Percentiles rank a stretch among this genome's conserved stretches.
phyloP scores from a whole-genome alignment of 768 basidiomycete species.

The Mycena kentingensis region DNA sequence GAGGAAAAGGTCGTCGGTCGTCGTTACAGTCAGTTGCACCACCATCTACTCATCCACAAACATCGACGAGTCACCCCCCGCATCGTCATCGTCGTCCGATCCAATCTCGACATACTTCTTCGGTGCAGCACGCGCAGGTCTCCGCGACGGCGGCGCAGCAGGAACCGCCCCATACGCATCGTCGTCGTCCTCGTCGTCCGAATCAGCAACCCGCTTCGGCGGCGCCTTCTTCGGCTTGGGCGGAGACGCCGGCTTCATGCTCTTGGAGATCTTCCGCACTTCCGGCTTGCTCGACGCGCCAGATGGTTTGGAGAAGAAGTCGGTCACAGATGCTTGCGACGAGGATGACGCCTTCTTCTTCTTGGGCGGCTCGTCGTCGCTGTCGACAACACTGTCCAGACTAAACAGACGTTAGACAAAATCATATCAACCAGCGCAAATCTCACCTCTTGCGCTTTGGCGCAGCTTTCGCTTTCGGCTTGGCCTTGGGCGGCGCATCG shows the following conservation, averaged over 20 bases:
- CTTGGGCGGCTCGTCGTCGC: slow-evolving; percentile 48
- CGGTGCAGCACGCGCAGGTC: slow-evolving; percentile 48
- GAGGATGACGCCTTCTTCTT: slow-evolving; percentile 57
- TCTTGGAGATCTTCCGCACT: slow-evolving; percentile 55
- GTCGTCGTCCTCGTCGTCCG: slow-evolving; percentile 51
- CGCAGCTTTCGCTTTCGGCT: slow-evolving; percentile 38
- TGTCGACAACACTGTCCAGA: slow-evolving; percentile 36
- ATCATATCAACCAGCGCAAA: neutral
- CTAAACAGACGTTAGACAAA: slow-evolving; percentile 1
- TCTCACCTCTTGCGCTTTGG: slow-evolving; percentile 72
- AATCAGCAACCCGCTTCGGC: slow-evolving; percentile 41
- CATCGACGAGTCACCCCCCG: slow-evolving; percentile 47
- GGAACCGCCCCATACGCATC: slow-evolving; percentile 44
- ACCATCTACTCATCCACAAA: slow-evolving; percentile 53
- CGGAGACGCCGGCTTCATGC: slow-evolving; percentile 59
- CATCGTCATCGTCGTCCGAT: slow-evolving; percentile 51
- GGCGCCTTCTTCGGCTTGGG: slow-evolving; percentile 53
- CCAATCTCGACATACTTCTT: slow-evolving; percentile 68
- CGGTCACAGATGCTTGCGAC: slow-evolving; percentile 46
- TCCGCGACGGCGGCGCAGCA: slow-evolving; percentile 44
- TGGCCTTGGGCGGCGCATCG: slow-evolving; percentile 14
- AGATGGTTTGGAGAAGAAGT: slow-evolving; percentile 59
- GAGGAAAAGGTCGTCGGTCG: too few relatives aligned
- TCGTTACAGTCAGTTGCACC: too few relatives aligned
- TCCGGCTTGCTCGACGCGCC: slow-evolving; percentile 42